These are phyloP conservation scores for Sporothrix pseudoabietina DNA, from an alignment of 2,329 filamentous ascomycete species.

Conservation along the genomic window DNA sequence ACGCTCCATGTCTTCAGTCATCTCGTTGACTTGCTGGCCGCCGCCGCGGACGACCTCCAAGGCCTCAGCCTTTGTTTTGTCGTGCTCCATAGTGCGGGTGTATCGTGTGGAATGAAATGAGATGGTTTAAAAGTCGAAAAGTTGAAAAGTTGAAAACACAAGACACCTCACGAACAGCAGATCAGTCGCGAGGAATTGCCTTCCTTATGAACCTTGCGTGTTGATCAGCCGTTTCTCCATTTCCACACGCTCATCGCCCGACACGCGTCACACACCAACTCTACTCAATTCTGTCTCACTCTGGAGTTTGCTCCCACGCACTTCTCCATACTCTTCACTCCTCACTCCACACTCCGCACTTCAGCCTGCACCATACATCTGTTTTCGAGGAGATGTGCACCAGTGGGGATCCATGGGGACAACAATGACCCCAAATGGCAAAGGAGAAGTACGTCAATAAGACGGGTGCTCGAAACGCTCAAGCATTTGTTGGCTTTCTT, in stretches of 20 bases:
- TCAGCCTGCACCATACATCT: background rate
- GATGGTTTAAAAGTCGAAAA: too few species aligned
- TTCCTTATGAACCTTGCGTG: background rate
- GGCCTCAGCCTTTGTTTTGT: conserved; percentile 20
- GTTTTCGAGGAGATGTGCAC: background rate
- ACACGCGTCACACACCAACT: background rate
- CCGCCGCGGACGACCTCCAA: conserved; percentile 21
- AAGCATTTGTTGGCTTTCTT: background rate
- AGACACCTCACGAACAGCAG: background rate
- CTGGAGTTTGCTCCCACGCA: background rate
- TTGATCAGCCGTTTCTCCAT: background rate
- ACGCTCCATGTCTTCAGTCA: conserved; percentile 32
- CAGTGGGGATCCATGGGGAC: background rate
- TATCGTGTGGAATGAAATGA: background rate
- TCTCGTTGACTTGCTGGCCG: conserved; percentile 25
- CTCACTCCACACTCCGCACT: conserved; percentile 14
- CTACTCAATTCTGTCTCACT: background rate
- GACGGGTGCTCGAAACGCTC: background rate
- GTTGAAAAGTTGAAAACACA: background rate
- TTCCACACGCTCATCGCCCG: background rate
- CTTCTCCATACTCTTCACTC: background rate
- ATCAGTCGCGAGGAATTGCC: background rate
- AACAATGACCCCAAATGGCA: background rate
- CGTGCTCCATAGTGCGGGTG: conserved; percentile 14
- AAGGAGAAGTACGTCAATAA: background rate